Base-by-base conservation (phyloP, 768 basidiomycete species). In the Filobasidium wieringae region DNA sequence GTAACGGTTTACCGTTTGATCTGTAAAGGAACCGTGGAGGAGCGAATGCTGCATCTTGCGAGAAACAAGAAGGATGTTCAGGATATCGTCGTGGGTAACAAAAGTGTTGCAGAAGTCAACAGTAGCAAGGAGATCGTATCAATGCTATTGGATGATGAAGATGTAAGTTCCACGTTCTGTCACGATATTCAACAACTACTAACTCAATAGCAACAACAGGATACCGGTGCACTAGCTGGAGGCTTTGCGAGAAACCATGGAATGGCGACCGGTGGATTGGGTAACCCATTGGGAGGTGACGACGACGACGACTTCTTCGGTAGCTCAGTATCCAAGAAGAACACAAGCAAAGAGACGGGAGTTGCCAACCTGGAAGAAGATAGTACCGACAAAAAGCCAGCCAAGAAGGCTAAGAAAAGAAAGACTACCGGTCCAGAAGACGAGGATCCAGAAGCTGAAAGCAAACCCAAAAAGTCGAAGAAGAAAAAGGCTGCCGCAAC, bases 11-110 rank as follows among this genome's bases (percentile, higher is more conserved):
- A 95, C 72, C 85, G 92, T 17, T 77, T 96, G 50, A 90, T 95
- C 67, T 95, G 91, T 27, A 62, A 68, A 7, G 70, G 72, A 2
- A 74, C 74, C 19, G 72, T 75, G 56, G 74, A 99, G 70, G 93
- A 99, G 74, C 88, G 95, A 2, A 99, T 99, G 65, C 82, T 99
- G 22, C 88, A 93, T 74, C 79, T 99, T 53, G 92, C 95, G 4
- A 82, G 93, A 49, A 89, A 91, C 58, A 95, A 95, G 78, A 95
- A 95, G 82, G 91, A 95, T 69, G 91, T 97, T 4, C 95, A 97
- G 82, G 95, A 99, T 66, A 93, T 96, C 59, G 95, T 99, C 53
- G 95, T 99, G 7, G 95, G 95, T 53, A 92, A 88, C 76, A 96
- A 95, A 75, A 89, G 83, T 61, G 84, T 95, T 70, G 88, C 87